Percentiles rank a stretch among this genome's conserved stretches.
Evolutionary conservation across 176 grass and related monocot genomes (phyloP).

Genomic region (Aegilops tauschii): DNA sequence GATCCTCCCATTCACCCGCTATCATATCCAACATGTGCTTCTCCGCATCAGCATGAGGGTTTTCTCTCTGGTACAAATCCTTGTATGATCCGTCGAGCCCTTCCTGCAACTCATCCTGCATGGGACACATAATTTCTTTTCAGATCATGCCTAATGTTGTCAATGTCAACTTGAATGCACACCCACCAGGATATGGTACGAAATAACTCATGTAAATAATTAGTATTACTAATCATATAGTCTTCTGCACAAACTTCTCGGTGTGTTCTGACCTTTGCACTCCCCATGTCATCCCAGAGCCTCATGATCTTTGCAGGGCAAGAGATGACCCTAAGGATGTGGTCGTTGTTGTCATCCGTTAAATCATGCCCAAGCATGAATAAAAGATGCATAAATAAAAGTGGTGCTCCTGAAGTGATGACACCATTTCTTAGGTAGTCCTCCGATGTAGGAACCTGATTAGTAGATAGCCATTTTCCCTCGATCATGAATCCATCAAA

Average conservation of each 20-base stretch:
- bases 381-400: background rate
- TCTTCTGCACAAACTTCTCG: background rate
- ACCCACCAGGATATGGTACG: background rate
- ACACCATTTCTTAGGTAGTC: slow-evolving; percentile 54
- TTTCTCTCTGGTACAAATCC: slow-evolving; percentile 55
- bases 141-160: background rate
- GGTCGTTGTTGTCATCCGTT: background rate
- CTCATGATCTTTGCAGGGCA: slow-evolving; percentile 53
- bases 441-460: slow-evolving; percentile 23
- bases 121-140: background rate
- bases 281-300: slow-evolving; percentile 75
- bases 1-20: slow-evolving; percentile 50
- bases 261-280: slow-evolving; percentile 37
- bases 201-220: background rate
- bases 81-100: slow-evolving; percentile 66
- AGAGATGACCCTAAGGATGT: slow-evolving; percentile 20
- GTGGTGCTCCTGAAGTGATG: slow-evolving; percentile 39
- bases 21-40: slow-evolving; percentile 43
- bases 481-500: slow-evolving; percentile 72
- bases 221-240: too few species aligned
- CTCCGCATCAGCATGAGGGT: slow-evolving; percentile 28
- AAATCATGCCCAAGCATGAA: slow-evolving; percentile 44
- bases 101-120: slow-evolving; percentile 61
- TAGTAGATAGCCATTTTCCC: slow-evolving; percentile 50
- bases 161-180: background rate